A percentile compares a stretch with the other conserved stretches of the same genome.
Conservation (phyloP, 345 rosid genomes). For the Syzygium grande region DNA sequence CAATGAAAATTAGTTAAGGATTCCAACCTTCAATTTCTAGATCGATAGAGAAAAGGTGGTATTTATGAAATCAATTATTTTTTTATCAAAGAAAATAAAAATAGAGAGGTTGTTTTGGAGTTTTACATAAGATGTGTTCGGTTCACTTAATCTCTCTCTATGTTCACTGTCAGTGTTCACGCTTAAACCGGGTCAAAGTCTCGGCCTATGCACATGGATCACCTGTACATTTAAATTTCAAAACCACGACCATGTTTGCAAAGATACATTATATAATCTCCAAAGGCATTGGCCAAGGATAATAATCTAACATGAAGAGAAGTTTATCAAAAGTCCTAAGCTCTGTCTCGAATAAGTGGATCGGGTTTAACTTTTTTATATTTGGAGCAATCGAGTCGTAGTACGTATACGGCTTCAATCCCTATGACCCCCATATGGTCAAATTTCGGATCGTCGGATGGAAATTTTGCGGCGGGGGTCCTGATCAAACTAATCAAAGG, state of each 20-base stretch:
- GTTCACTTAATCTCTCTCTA: not conserved
- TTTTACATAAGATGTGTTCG: not conserved
- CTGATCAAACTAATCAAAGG: not conserved
- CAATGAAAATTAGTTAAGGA: not conserved
- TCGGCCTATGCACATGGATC: too few species aligned
- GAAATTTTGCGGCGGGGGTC: not conserved
- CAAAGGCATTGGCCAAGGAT: not conserved
- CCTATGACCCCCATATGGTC: fast-evolving
- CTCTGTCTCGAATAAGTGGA: not conserved
- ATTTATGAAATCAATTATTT: not conserved
- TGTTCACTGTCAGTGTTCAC: not conserved
- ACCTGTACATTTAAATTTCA: not conserved
- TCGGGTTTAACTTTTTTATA: too few species aligned
- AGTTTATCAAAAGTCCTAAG: not conserved
- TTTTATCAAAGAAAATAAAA: not conserved
- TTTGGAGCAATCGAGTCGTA: not conserved
- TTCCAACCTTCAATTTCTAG: not conserved
- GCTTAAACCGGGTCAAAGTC: not conserved
- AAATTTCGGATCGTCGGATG: not conserved
- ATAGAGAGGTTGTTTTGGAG: not conserved
- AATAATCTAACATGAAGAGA: not conserved
- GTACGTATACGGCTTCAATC: not conserved
- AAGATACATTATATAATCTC: not conserved
- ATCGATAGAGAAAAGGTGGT: not conserved
- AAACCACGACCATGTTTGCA: not conserved